Conservation (phyloP, 2,329 filamentous ascomycete species). For the Phyllachora maydis region DNA sequence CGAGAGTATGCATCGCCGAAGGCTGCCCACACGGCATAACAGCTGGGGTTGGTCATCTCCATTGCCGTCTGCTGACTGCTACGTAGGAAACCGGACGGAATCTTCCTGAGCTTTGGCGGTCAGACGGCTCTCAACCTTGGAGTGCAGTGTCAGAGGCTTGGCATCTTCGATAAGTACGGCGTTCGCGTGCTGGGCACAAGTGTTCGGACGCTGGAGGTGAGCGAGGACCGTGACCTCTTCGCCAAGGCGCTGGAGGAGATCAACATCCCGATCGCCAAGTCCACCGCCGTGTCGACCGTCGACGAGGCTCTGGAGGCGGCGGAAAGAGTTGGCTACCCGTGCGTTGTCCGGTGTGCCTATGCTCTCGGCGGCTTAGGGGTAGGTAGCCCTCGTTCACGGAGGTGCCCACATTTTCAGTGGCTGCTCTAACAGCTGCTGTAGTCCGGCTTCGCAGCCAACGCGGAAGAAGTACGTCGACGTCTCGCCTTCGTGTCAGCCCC, state of each 20-base stretch:
- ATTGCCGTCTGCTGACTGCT: too few relatives aligned
- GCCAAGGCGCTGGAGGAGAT: constrained; percentile 93
- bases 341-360: constrained; percentile 94
- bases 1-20: too few relatives aligned
- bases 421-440: too few relatives aligned
- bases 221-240: constrained; percentile 91
- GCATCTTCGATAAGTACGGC: constrained; percentile 84
- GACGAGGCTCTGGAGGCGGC: constrained; percentile 86
- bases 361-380: constrained; percentile 90
- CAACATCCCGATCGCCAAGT: constrained; percentile 91
- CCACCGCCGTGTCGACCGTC: constrained; percentile 75
- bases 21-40: too few relatives aligned
- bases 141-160: constrained; percentile 92
- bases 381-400: too few relatives aligned
- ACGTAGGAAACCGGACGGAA: constrained; percentile 83
- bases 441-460: constrained; percentile 86
- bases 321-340: constrained; percentile 76
- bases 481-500: too few relatives aligned
- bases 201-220: constrained; percentile 82
- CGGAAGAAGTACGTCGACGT: too few relatives aligned
- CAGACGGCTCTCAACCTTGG: constrained; percentile 94
- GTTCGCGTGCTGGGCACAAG: constrained; percentile 93
- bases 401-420: too few relatives aligned
- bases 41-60: neutral
- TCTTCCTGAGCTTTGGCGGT: constrained; percentile 92